Base-by-base conservation (phyloP, 164 flowering plant species). In the Nymphaea thermarum region DNA sequence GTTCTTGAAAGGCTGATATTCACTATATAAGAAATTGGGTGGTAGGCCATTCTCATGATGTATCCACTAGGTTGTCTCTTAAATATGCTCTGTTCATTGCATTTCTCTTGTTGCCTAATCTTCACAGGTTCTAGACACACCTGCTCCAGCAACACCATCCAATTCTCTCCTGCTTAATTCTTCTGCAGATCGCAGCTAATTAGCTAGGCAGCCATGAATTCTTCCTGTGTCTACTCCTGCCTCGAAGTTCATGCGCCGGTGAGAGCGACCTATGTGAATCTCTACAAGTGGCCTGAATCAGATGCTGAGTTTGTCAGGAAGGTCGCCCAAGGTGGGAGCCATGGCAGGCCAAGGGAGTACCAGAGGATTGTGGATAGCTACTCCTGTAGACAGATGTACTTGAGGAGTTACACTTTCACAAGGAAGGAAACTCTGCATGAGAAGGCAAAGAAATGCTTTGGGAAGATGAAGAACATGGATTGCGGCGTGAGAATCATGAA, bases 371-470 rank as follows among this genome's bases (percentile, higher is more conserved):
- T 92, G 72, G 98, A 89, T 71, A 81, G 91, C 70, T 76, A 83
- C 10, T 92, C 94, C 0, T 89, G 96, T 77, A 68, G 98, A 76
- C 94, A 89, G 69, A 70, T 89, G 76, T 92, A 84, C 62, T 70
- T 92, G 63, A 74, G 89, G 68, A 92, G 98, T 79, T 89, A 92
- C 75, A 85, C 85, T 1, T 92, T 92, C 68, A 80, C 91, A 0
- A 83, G 80, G 78, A 79, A 89, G 74, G 94, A 89, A 60, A 82
- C 67, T 0, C 70, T 73, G 53, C 79, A 73, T 0, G 84, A 87
- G 73, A 84, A 75, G 79, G 80, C 89, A 3, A 74, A 57, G 70
- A 86, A 82, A 73, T 83, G 85, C 44, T 64, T 82, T 0, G 82
- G 79, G 0, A 76, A 74, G 64, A 84, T 80, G 2, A 84, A 67